These are phyloP conservation scores for Hypomyces perniciosus DNA, from an alignment of 2,329 filamentous ascomycete genomes.

Conservation along the genomic window DNA sequence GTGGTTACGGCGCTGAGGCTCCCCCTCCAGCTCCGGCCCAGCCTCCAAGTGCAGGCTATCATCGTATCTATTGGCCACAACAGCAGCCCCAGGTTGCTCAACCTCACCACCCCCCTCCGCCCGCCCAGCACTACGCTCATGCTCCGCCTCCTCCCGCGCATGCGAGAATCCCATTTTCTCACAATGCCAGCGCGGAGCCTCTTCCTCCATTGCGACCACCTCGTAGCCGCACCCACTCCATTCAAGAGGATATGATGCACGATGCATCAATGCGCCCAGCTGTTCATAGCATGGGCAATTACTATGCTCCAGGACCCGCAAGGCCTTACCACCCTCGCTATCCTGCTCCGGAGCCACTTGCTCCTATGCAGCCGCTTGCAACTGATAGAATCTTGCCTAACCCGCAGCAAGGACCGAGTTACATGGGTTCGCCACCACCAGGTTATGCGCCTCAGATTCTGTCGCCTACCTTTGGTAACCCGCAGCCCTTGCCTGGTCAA, in stretches of 20 bases:
- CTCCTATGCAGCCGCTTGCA: slow-evolving; percentile 24
- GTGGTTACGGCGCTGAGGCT: slow-evolving; percentile 25
- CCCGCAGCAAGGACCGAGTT: slow-evolving; percentile 27
- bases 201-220: slow-evolving; percentile 35
- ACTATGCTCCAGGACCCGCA: slow-evolving; percentile 25
- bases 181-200: slow-evolving; percentile 29
- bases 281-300: slow-evolving; percentile 23
- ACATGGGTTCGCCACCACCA: slow-evolving; percentile 31
- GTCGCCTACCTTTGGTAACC: slow-evolving; percentile 33
- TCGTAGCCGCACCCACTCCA: slow-evolving; percentile 28
- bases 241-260: slow-evolving; percentile 28
- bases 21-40: slow-evolving; percentile 12
- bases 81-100: slow-evolving; percentile 19
- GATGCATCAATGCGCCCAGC: slow-evolving; percentile 28
- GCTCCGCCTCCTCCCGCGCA: slow-evolving; percentile 20
- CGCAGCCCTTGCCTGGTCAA: slow-evolving; percentile 22
- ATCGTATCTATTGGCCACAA: slow-evolving; percentile 30
- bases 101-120: slow-evolving; percentile 7
- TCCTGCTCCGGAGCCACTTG: slow-evolving; percentile 23
- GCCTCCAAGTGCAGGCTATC: slow-evolving; percentile 18
- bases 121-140: slow-evolving; percentile 22
- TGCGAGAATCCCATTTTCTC: slow-evolving; percentile 31
- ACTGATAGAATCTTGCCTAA: slow-evolving; percentile 31
- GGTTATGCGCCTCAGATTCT: slow-evolving; percentile 27
- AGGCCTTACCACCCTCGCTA: slow-evolving; percentile 29